Evolutionary conservation across 768 basidiomycete genomes (phyloP), one percentile per base, ranked within the genome.

Genomic region (Sporobolomyces phaffii): DNA sequence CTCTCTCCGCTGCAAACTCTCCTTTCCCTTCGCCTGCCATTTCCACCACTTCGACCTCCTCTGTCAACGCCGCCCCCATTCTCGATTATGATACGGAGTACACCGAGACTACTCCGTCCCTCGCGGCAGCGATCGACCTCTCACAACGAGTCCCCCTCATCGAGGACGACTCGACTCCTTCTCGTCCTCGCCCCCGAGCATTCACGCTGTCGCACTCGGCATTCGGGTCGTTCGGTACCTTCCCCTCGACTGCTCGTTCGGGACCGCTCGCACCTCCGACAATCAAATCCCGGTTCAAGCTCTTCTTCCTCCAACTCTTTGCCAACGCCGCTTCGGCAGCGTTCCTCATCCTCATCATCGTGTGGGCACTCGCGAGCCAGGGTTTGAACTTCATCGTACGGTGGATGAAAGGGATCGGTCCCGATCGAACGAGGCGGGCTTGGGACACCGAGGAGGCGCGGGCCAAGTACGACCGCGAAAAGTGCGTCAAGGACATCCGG

Each of bases 311-410:
- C 36, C 80, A 81, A 65, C 72, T 76, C 14, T 74, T 77, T 15
- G 77, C 78, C 6, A 73, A 80, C 54, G 52, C 77, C n/a, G 70
- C 81, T 18, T 80, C 80, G 15, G 78, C 80, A 13, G 72, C 77
- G 49, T 81, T 81, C 66, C 75, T 82, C 15, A 60, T 76, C 31
- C 69, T 78, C 53, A 80, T 82, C 60, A 79, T 81, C n/a, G 48
- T 76, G 2, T 82, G 81, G 80, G 81, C 81, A 0, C 67, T 80
- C 29, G 8, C 68, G 20, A 13, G 41, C 9, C 56, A 62, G 4
- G 60, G 62, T 0, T 26, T 71, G n/a, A 34, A 57, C 18, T 48
- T 53, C 4, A 0, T 41, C 17, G 33, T 45, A 2, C 47, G 64
- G 29, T 36, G 24, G 36, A 29, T 63, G 33, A 45, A 52, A 33